These are phyloP conservation scores for Boletus vinaceobasis DNA, from an alignment of 768 basidiomycete species.

Conservation along the genomic window DNA sequence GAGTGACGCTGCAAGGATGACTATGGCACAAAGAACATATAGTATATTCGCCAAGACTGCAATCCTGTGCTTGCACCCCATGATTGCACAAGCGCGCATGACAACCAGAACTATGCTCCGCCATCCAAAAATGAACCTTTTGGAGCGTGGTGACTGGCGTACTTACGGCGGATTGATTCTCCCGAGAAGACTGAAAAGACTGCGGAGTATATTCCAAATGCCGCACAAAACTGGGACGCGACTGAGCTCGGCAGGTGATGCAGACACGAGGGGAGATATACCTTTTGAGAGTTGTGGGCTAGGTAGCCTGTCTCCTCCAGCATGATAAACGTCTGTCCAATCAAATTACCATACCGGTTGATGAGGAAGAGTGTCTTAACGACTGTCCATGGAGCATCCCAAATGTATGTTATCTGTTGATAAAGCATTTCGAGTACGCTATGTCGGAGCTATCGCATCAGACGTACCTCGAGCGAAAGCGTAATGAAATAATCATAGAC, in stretches of 20 bases:
- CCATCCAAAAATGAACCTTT: neutral
- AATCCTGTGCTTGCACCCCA: constrained; percentile 9
- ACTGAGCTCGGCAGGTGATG: neutral
- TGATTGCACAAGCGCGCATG: constrained; percentile 24
- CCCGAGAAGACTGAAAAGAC: constrained; percentile 10
- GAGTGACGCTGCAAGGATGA: neutral
- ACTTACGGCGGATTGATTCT: constrained; percentile 25
- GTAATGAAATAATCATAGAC: constrained; percentile 29
- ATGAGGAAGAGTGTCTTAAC: constrained; percentile 14
- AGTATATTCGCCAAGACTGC: neutral
- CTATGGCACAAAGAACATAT: constrained; percentile 11
- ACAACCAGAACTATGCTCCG: constrained; percentile 19
- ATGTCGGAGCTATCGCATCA: neutral
- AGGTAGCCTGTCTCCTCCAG: constrained; percentile 25
- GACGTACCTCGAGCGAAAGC: constrained; percentile 23
- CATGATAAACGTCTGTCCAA: constrained; percentile 18
- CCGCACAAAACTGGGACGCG: constrained; percentile 14
- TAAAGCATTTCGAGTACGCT: neutral
- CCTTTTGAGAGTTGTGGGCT: constrained; percentile 10
- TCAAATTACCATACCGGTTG: constrained; percentile 17
- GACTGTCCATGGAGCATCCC: constrained; percentile 13
- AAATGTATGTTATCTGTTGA: constrained; percentile 15
- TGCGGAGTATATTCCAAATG: neutral
- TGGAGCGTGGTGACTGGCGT: neutral
- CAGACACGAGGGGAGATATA: neutral